Percentiles rank a stretch among this genome's conserved stretches.
Evolutionary conservation across 495 filamentous ascomycete species (phyloP).

Genomic region (Neurospora tetrasperma): DNA sequence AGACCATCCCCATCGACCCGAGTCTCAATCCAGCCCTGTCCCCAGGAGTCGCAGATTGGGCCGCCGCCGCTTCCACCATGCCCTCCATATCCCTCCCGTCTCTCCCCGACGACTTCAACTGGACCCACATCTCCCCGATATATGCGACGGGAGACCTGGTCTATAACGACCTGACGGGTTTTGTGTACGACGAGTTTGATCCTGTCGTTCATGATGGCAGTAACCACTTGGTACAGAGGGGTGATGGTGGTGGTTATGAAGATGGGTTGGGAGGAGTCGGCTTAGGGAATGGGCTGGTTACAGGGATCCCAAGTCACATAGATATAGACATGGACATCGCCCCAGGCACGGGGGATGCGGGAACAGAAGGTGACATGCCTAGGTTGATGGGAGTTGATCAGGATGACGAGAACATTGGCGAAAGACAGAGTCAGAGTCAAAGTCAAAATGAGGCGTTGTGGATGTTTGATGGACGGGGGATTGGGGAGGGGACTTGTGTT

Average conservation of each 20-base stretch:
- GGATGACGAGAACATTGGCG: too few species aligned
- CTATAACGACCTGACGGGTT: constrained; percentile 38
- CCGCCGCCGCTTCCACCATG: not conserved
- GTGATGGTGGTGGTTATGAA: not conserved
- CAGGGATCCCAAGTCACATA: not conserved
- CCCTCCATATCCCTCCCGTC: constrained; percentile 17
- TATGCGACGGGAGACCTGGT: constrained; percentile 44
- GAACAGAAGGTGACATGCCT: too few species aligned
- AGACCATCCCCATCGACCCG: not conserved
- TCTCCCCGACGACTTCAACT: constrained; percentile 35
- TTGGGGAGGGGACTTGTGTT: constrained; percentile 39
- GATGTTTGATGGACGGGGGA: constrained; percentile 37
- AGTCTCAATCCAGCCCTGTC: not conserved
- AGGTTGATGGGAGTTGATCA: too few species aligned
- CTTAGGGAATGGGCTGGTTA: not conserved
- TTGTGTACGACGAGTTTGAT: constrained; percentile 12
- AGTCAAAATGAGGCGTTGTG: not conserved
- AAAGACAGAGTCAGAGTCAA: too few species aligned
- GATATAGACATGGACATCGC: not conserved
- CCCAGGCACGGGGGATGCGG: too few species aligned
- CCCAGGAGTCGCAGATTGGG: constrained; percentile 4
- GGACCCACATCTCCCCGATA: constrained; percentile 39
- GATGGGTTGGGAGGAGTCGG: not conserved
- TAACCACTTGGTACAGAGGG: not conserved
- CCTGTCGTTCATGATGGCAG: not conserved